Conservation (phyloP, 768 basidiomycete genomes). For the Exidia glandulosa region DNA sequence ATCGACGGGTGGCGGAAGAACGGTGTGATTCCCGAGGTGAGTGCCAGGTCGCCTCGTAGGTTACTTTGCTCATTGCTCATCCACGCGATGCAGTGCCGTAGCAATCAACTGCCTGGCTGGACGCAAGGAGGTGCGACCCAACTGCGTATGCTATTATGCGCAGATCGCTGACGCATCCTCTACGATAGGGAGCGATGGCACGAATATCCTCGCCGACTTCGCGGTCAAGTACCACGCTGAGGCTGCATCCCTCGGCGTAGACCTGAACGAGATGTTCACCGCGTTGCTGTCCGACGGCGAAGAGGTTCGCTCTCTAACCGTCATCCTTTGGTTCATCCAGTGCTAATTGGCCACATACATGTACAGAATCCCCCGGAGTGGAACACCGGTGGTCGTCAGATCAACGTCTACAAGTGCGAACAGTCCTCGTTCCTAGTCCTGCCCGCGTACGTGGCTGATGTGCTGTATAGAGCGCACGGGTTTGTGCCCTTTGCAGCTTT, state of each 20-base stretch:
- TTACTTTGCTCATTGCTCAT: not conserved
- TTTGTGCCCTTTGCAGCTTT: constrained; percentile 55
- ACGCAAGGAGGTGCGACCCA: constrained; percentile 48
- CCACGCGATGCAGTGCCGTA: constrained; percentile 26
- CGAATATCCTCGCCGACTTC: constrained; percentile 59
- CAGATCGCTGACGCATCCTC: not conserved
- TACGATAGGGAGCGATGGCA: constrained; percentile 44
- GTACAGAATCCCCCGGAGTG: not conserved
- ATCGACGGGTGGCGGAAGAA: constrained; percentile 62
- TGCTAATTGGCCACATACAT: not conserved
- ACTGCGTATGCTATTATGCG: not conserved
- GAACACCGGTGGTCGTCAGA: constrained; percentile 29
- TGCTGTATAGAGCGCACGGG: constrained; percentile 31
- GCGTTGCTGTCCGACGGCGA: constrained; percentile 53
- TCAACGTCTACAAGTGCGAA: constrained; percentile 56
- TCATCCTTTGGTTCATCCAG: no score
- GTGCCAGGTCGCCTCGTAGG: not conserved
- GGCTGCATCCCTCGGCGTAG: constrained; percentile 44
- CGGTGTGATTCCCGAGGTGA: constrained; percentile 62
- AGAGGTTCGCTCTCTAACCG: constrained; percentile 25
- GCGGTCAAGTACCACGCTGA: constrained; percentile 61
- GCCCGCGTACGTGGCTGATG: not conserved
- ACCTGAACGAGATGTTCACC: constrained; percentile 50
- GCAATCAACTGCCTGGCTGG: constrained; percentile 63
- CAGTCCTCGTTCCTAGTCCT: not conserved